Conservation (phyloP, 768 basidiomycete species). For the Coprinellus micaceus region DNA sequence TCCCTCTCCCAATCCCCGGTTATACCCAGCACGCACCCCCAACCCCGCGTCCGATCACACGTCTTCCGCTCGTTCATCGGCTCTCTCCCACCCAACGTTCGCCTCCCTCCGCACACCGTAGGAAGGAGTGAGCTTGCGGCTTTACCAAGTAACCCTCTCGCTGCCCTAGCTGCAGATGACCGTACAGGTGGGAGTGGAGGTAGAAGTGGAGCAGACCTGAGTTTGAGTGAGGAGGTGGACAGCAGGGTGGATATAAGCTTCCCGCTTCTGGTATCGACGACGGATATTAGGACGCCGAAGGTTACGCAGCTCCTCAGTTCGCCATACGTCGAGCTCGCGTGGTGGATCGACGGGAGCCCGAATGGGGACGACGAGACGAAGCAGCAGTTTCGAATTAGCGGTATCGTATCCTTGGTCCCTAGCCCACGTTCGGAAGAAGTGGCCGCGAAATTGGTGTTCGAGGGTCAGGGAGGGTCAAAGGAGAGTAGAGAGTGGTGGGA, state of each 20-base stretch:
- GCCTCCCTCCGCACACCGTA: slow-evolving; percentile 23
- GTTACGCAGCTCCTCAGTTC: slow-evolving; percentile 49
- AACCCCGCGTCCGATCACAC: slow-evolving; percentile 63
- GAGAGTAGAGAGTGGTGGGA: slow-evolving; percentile 58
- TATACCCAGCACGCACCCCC: not conserved
- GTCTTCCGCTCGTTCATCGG: slow-evolving; percentile 57
- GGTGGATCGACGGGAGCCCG: slow-evolving; percentile 59
- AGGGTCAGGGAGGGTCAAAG: slow-evolving; percentile 26
- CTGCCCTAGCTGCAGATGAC: too few species aligned
- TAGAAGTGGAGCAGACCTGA: too few species aligned
- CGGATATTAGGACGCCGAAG: slow-evolving; percentile 74
- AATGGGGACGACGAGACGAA: slow-evolving; percentile 25
- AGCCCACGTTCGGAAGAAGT: slow-evolving; percentile 30
- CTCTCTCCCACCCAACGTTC: slow-evolving; percentile 26
- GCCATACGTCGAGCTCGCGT: slow-evolving; percentile 57
- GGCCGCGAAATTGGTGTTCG: slow-evolving; percentile 16
- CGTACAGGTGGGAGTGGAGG: too few species aligned
- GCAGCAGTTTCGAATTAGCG: slow-evolving; percentile 74
- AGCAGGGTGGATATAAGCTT: slow-evolving; percentile 17
- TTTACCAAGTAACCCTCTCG: too few species aligned
- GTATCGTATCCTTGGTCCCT: slow-evolving; percentile 54
- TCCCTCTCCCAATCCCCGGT: too few species aligned
- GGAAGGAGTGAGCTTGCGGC: too few species aligned
- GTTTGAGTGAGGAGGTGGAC: too few species aligned
- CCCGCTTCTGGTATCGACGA: slow-evolving; percentile 63